These are phyloP conservation scores for Xanthoparmelia taractica DNA, from an alignment of 495 filamentous ascomycete species.

Conservation along the genomic window DNA sequence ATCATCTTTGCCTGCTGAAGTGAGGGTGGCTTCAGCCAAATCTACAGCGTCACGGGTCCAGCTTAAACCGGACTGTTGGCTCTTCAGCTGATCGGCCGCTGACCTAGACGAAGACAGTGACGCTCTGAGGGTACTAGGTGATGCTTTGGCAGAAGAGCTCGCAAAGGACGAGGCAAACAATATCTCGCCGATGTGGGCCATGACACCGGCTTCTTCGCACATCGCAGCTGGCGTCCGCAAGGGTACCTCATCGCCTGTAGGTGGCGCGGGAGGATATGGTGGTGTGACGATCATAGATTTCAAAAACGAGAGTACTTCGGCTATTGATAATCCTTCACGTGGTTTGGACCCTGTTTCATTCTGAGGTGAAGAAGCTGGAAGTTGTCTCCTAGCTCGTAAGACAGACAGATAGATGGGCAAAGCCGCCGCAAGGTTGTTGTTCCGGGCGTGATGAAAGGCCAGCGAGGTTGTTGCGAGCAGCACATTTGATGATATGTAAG, in stretches of 20 bases:
- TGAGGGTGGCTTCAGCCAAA: constrained; percentile 43
- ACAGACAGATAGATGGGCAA: constrained; percentile 83
- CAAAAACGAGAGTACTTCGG: constrained; percentile 29
- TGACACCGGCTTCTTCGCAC: constrained; percentile 78
- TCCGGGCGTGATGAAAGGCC: constrained; percentile 65
- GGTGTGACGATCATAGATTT: constrained; percentile 42
- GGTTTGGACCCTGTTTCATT: not conserved
- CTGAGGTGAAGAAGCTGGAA: constrained; percentile 30
- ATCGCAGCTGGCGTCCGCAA: constrained; percentile 49
- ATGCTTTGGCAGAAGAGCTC: constrained; percentile 4
- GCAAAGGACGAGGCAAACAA: constrained; percentile 57
- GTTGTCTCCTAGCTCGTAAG: constrained; percentile 59
- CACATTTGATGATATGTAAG: constrained; percentile 59
- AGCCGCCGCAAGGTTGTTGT: constrained; percentile 52
- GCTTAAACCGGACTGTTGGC: constrained; percentile 58
- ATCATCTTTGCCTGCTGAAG: constrained; percentile 32
- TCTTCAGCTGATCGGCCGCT: constrained; percentile 18
- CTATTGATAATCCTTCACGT: not conserved
- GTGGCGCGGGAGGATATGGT: constrained; percentile 56
- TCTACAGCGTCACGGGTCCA: constrained; percentile 85
- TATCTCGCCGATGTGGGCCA: constrained; percentile 91
- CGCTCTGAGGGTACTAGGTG: not conserved
- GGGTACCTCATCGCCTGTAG: constrained; percentile 58
- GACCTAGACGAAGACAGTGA: constrained; percentile 15
- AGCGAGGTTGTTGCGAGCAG: constrained; percentile 66